Conservation (phyloP, 768 basidiomycete species). For the Sporobolomyces roseus region DNA sequence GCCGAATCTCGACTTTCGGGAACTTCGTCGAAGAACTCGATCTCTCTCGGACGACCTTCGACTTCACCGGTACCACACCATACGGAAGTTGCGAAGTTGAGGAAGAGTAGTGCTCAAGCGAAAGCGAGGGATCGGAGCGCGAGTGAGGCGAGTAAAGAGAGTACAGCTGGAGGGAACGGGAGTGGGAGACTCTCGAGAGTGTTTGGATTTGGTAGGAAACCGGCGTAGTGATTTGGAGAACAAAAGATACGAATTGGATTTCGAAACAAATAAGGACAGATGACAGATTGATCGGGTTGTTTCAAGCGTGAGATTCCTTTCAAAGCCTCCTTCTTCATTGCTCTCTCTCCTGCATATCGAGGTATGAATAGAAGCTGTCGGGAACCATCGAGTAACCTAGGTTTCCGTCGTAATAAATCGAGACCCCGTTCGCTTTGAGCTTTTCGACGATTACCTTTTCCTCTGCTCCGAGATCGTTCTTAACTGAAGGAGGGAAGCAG, state of each 20-base stretch:
- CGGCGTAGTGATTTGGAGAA: background rate
- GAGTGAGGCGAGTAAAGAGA: background rate
- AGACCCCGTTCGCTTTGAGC: too few relatives aligned
- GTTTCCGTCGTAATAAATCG: too few relatives aligned
- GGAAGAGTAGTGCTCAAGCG: conserved; percentile 2
- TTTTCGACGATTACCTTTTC: too few relatives aligned
- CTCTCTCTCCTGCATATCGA: too few relatives aligned
- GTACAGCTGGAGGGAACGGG: background rate
- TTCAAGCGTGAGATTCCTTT: too few relatives aligned
- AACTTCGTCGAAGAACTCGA: conserved; percentile 1
- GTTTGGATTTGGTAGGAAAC: conserved; percentile 12
- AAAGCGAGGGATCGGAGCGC: background rate
- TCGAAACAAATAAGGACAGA: too few relatives aligned
- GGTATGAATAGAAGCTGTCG: too few relatives aligned
- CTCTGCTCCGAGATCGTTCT: too few relatives aligned
- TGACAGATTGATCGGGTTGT: too few relatives aligned
- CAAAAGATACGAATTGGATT: background rate
- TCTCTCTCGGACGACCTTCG: conserved; percentile 5
- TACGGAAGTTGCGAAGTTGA: background rate
- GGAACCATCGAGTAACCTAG: too few relatives aligned
- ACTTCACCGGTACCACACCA: background rate
- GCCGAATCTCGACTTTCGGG: background rate
- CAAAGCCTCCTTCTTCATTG: too few relatives aligned
- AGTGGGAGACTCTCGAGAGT: conserved; percentile 9
- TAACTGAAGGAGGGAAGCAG: too few relatives aligned